Evolutionary conservation across 2,329 filamentous ascomycete species (phyloP), one percentile per base, ranked within the genome.

Genomic region (Fusarium decemcellulare): DNA sequence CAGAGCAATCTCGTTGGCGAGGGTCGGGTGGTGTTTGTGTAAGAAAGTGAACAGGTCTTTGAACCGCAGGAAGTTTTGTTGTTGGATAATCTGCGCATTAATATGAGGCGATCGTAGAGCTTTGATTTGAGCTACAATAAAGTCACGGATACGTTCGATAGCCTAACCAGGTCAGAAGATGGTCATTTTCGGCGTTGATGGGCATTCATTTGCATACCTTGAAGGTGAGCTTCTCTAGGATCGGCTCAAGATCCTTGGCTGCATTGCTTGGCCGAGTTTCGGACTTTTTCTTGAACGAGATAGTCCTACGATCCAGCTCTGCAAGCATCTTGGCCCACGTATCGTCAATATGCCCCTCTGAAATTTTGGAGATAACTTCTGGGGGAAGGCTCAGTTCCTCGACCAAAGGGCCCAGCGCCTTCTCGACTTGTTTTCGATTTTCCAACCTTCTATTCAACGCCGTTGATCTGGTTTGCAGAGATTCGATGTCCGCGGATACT

Each of bases 11-110:
- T 99, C 93, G 56, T 95, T 91, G 9, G 93, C 94, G 7, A 99
- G 88, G n/a, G 89, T 86, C 1, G 92, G 84, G 74, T 98, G 94
- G 70, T 95, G 92, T 72, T 89, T 91, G 63, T 93, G 90, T 34
- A 99, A 85, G 76, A 98, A 99, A 7, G 89, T 86, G 80, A 91
- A 99, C 0, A 98, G 83, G 36, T 97, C 94, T 78, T 93, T 97
- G 82, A 94, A 97, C 72, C 89, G 91, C 51, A 98, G 83, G 73
- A 99, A 94, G 63, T 92, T 93, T 76, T 97, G 93, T 75, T 98
- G 94, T 78, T 99, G 96, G 51, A 99, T 95, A 61, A 98, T 92
- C 78, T 99, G 96, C 4, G 95, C 94, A 78, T 99, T 98, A 79
- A 98, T 97, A 75, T 95, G 96, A 14, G 96, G 96, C 29, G 95